Percentiles rank a stretch among this genome's conserved stretches.
Conservation (phyloP, 371 early-diverging fungal genomes). For the Blastocladiella emersonii region DNA sequence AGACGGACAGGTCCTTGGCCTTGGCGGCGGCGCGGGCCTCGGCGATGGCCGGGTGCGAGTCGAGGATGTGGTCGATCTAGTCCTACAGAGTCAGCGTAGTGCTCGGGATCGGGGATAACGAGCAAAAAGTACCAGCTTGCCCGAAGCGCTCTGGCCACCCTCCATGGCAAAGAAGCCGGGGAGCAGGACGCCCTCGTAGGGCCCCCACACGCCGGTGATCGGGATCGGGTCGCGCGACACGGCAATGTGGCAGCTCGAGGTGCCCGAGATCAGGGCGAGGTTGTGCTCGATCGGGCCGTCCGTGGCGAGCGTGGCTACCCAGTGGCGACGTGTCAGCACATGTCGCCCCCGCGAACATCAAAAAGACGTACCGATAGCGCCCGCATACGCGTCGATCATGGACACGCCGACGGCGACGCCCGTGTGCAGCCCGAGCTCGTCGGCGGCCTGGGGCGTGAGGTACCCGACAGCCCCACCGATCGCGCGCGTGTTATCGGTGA, state of each 20-base stretch:
- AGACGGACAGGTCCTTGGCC: constrained; percentile 20
- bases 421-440: constrained; percentile 34
- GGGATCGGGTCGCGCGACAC: constrained; percentile 37
- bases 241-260: constrained; percentile 55
- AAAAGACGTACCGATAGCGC: constrained; percentile 42
- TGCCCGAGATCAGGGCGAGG: constrained; percentile 56
- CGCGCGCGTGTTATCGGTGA: too few species aligned
- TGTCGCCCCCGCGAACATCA: constrained; percentile 12
- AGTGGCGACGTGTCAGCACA: constrained; percentile 7
- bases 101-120: not conserved
- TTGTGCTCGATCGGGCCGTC: constrained; percentile 24
- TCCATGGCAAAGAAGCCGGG: constrained; percentile 47
- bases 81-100: not conserved
- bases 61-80: constrained; percentile 42
- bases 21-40: constrained; percentile 20
- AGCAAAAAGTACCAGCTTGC: constrained; percentile 22
- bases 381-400: constrained; percentile 65
- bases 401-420: constrained; percentile 49
- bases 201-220: constrained; percentile 46
- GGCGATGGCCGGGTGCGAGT: constrained; percentile 36
- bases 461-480: constrained; percentile 42
- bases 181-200: constrained; percentile 49
- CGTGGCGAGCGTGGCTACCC: constrained; percentile 6
- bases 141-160: constrained; percentile 60
- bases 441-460: constrained; percentile 31